These are phyloP conservation scores for Butyriboletus loyo DNA, from an alignment of 768 basidiomycete genomes.

Conservation along the genomic window DNA sequence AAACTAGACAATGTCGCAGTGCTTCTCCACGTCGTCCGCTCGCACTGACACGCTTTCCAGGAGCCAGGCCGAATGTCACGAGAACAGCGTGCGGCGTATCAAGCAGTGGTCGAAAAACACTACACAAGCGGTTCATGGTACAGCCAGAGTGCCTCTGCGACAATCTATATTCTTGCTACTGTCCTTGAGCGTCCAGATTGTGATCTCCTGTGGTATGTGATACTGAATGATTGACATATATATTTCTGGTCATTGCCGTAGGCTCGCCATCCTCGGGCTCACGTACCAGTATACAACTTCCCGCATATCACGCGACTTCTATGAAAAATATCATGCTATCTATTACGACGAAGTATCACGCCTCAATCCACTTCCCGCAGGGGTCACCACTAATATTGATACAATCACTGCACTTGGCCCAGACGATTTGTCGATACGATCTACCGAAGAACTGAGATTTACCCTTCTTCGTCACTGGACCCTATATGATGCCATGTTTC, in stretches of 20 bases:
- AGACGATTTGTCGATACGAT: conserved; percentile 80
- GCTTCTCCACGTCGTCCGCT: not conserved
- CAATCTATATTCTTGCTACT: conserved; percentile 86
- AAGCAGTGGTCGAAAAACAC: conserved; percentile 70
- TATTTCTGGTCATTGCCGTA: conserved; percentile 29
- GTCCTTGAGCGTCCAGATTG: conserved; percentile 91
- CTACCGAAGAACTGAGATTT: conserved; percentile 89
- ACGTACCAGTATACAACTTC: conserved; percentile 90
- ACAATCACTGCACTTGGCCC: conserved; percentile 59
- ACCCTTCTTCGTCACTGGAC: conserved; percentile 98
- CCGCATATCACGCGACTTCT: conserved; percentile 81
- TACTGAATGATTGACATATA: not conserved
- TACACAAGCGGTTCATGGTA: conserved; percentile 83
- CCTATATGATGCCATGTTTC: conserved; percentile 96
- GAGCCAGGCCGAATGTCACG: conserved; percentile 58
- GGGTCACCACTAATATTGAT: conserved; percentile 35
- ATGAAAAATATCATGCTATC: conserved; percentile 76
- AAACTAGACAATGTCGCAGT: conserved; percentile 47
- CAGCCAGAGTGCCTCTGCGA: conserved; percentile 86
- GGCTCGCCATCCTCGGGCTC: conserved; percentile 90
- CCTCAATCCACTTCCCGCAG: conserved; percentile 65
- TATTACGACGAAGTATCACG: conserved; percentile 92
- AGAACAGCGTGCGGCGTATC: conserved; percentile 66
- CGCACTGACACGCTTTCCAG: conserved; percentile 26
- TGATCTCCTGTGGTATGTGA: conserved; percentile 81